Evolutionary conservation across 2,329 filamentous ascomycete species (phyloP).

Genomic region (Lecanoromycetidae sp.): DNA sequence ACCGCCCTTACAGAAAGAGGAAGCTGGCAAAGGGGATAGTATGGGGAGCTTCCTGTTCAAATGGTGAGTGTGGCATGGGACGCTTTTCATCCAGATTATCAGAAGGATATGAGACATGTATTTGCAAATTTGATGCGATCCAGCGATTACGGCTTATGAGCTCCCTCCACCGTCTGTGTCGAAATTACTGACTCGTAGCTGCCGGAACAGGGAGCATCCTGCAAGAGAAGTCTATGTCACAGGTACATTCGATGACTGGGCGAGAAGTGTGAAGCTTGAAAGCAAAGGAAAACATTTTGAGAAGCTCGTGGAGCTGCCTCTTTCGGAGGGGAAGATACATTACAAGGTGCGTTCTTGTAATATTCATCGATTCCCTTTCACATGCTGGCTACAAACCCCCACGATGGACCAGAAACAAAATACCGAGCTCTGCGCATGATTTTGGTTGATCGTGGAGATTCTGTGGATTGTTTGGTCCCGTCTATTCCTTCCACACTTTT

Average conservation of each 20-base stretch:
- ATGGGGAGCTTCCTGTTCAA: conserved; percentile 30
- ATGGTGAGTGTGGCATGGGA: conserved; percentile 22
- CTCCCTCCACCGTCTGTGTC: neutral
- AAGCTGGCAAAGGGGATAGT: conserved; percentile 6
- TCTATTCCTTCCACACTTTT: conserved; percentile 4
- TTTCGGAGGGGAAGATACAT: conserved; percentile 58
- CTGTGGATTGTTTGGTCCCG: neutral
- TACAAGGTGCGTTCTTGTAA: conserved; percentile 71
- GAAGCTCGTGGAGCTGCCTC: conserved; percentile 65
- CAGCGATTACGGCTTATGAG: too few species aligned
- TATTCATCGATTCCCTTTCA: neutral
- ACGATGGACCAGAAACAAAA: neutral
- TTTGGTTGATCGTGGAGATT: neutral
- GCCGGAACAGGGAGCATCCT: conserved; percentile 56
- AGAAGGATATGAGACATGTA: neutral
- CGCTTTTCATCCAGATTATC: neutral
- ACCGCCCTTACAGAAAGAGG: neutral
- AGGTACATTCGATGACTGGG: conserved; percentile 91
- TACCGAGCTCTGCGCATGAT: neutral
- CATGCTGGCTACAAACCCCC: conserved; percentile 9
- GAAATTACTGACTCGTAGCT: conserved; percentile 1
- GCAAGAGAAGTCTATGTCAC: conserved; percentile 87
- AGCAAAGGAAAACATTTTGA: conserved; percentile 54
- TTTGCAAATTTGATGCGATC: too few species aligned
- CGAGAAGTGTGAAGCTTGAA: conserved; percentile 70